Evolutionary conservation across 2,329 filamentous ascomycete species (phyloP), one percentile per base, ranked within the genome.

Genomic region (Elsinoe fawcettii): DNA sequence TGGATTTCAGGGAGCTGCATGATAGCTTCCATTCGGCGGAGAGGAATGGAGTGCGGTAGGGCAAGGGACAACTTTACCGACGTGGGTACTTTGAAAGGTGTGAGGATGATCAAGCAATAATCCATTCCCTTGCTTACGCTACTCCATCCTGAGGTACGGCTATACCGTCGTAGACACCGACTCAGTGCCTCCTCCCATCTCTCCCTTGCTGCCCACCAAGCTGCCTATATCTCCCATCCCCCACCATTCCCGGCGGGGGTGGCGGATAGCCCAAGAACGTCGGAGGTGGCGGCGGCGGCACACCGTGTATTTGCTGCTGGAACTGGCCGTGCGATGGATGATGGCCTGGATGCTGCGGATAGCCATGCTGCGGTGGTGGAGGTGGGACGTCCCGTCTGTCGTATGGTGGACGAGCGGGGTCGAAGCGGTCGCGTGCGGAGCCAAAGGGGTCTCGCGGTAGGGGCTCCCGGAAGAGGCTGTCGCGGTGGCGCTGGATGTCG

Each of bases 191-290:
- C 41, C 41, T 46, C 12, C 41, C 41, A 46, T 46, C 41, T n/a
- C 41, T 22, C 22, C 41, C 41, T 4, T 46, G 20, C 20, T 53
- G 49, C 30, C 36, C 34, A 4, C 39, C 53, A 16, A 27, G 22
- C 20, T 55, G 51, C 16, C 25, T 46, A 5, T 55, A 37, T 25
- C 47, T 37, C 47, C 18, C 20, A 34, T 37, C 47, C 20, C 23
- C 16, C 32, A 20, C 12, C 53, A 43, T 27, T 2, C 53, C 53
- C 9, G 53, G 53, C 14, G 53, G 53, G 2, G 53, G 53, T 27
- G 53, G 53, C 5, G 53, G 53, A 20, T 53, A 53, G 9, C 49
- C 49, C 49, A 53, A 14, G 16, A 37, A 53, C 4, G 25, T 32
- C 22, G 30, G 30, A 14, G 51, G 51, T 20, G 32, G 51, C n/a